phyloP scores from a whole-genome alignment of 1,139 yeast genomes.

The Kazachstania sp. region DNA sequence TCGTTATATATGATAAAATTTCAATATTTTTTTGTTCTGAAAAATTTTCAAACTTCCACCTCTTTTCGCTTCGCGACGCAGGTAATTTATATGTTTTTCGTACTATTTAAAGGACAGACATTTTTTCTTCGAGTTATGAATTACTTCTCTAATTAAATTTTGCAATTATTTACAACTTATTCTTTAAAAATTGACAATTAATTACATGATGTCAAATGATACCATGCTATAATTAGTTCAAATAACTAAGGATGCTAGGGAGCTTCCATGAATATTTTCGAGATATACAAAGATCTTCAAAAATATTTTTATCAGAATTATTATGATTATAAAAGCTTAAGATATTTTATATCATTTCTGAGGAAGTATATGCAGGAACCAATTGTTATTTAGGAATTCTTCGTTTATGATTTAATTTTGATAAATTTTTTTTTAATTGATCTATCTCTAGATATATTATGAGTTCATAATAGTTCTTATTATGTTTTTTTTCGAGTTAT shows the following conservation, averaged over 20 bases:
- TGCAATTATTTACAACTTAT: too few relatives aligned
- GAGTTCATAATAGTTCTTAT: slow-evolving; percentile 23
- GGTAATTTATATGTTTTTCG: too few relatives aligned
- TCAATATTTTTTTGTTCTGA: too few relatives aligned
- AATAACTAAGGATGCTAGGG: neutral
- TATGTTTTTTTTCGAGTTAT: slow-evolving; percentile 13
- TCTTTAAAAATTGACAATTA: too few relatives aligned
- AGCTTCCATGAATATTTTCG: neutral
- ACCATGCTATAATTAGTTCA: too few relatives aligned
- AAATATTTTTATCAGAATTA: slow-evolving; percentile 4
- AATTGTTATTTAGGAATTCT: slow-evolving; percentile 33
- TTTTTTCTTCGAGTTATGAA: too few relatives aligned
- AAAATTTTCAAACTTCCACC: too few relatives aligned
- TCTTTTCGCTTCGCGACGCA: too few relatives aligned
- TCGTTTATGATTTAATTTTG: slow-evolving; percentile 30
- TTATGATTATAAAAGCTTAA: slow-evolving; percentile 21
- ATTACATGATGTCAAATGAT: too few relatives aligned
- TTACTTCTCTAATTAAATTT: too few relatives aligned
- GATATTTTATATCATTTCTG: slow-evolving; percentile 24
- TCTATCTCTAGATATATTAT: slow-evolving; percentile 13
- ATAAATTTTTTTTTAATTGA: slow-evolving; percentile 5
- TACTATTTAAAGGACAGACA: too few relatives aligned
- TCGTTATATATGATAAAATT: too few relatives aligned
- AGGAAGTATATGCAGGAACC: slow-evolving; percentile 34
- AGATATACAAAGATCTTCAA: neutral